phyloP scores from a whole-genome alignment of 768 basidiomycete species.

The Rhodotorula graminis region DNA sequence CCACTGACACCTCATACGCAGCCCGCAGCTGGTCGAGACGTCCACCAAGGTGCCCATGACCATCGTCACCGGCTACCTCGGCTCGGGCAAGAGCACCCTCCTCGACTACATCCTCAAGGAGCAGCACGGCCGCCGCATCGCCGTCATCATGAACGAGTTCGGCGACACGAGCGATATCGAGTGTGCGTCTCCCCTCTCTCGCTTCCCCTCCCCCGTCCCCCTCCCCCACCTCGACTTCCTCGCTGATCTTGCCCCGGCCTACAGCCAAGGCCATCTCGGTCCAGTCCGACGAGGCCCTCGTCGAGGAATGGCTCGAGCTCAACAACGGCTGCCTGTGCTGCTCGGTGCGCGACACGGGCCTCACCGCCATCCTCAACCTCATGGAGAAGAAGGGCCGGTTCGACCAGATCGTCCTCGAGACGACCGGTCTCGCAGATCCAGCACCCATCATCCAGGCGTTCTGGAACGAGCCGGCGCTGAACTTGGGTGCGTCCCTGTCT shows the following conservation, averaged over 20 bases:
- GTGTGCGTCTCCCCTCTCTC: slow-evolving; percentile 53
- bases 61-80: slow-evolving; percentile 90
- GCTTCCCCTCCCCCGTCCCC: no score
- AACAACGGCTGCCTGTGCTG: slow-evolving; percentile 91
- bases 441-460: slow-evolving; percentile 46
- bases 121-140: slow-evolving; percentile 88
- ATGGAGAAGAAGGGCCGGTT: slow-evolving; percentile 64
- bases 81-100: slow-evolving; percentile 83
- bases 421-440: slow-evolving; percentile 93
- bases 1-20: background rate
- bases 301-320: slow-evolving; percentile 83
- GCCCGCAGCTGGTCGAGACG: slow-evolving; percentile 15
- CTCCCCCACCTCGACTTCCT: background rate
- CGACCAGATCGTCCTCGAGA: slow-evolving; percentile 92
- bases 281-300: slow-evolving; percentile 55
- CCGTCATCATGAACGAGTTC: slow-evolving; percentile 68
- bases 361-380: slow-evolving; percentile 68
- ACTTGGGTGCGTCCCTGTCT: slow-evolving; percentile 3
- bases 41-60: slow-evolving; percentile 66
- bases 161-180: slow-evolving; percentile 96
- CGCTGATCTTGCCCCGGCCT: background rate
- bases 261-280: slow-evolving; percentile 82
- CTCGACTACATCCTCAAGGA: slow-evolving; percentile 86
- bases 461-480: slow-evolving; percentile 37
- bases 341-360: slow-evolving; percentile 88